phyloP scores from a whole-genome alignment of 2,329 filamentous ascomycete genomes.

The Coniochaeta ligniaria region DNA sequence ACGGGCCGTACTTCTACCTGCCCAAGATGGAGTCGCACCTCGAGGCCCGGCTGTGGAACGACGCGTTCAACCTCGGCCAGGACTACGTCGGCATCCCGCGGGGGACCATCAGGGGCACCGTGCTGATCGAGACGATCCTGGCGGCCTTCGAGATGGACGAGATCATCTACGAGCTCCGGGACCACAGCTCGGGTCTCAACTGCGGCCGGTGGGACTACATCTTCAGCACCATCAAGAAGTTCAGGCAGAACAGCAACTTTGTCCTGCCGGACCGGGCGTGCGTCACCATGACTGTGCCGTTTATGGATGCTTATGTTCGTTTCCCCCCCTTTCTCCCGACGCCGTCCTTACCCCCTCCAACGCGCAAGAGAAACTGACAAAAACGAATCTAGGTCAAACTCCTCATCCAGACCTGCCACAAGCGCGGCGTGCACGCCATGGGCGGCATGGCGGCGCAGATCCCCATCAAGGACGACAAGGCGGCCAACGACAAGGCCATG shows the following conservation, averaged over 20 bases:
- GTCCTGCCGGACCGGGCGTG: slow-evolving; percentile 84
- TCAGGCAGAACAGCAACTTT: slow-evolving; percentile 90
- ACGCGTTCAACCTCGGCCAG: slow-evolving; percentile 92
- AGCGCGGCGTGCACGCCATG: slow-evolving; percentile 96
- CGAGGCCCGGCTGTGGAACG: slow-evolving; percentile 96
- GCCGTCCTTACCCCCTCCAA: slow-evolving; percentile 2
- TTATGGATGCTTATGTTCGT: slow-evolving; percentile 84
- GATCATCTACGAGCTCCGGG: slow-evolving; percentile 98
- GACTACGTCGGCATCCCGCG: slow-evolving; percentile 85
- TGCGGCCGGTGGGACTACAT: slow-evolving; percentile 99
- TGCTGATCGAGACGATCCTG: slow-evolving; percentile 95
- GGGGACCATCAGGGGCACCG: slow-evolving; percentile 89
- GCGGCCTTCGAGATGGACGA: slow-evolving; percentile 99
- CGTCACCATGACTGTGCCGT: slow-evolving; percentile 96
- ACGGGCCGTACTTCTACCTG: slow-evolving; percentile 94
- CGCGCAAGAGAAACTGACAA: not conserved
- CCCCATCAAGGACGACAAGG: slow-evolving; percentile 90
- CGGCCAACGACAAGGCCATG: slow-evolving; percentile 92
- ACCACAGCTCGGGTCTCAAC: slow-evolving; percentile 94
- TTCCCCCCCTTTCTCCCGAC: not conserved
- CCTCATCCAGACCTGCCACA: slow-evolving; percentile 96
- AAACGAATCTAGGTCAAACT: slow-evolving; percentile 56
- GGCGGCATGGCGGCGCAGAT: slow-evolving; percentile 98
- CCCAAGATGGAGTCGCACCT: slow-evolving; percentile 98
- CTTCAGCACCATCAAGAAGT: slow-evolving; percentile 99